Conservation (phyloP, 2,329 filamentous ascomycete genomes). For the Penicillium sp. region DNA sequence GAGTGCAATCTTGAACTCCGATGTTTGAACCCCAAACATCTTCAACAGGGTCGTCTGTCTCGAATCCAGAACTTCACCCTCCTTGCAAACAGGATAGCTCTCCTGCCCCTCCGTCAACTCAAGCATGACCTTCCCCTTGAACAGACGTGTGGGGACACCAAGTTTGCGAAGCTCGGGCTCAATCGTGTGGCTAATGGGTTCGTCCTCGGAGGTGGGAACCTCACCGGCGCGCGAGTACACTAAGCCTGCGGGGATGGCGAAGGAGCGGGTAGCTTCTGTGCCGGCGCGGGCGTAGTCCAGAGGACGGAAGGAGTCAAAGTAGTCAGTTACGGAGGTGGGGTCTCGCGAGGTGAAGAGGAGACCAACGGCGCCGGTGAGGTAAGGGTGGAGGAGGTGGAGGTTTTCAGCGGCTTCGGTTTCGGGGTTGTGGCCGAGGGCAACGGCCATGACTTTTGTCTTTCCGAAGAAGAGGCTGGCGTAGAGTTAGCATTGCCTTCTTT, state of each 20-base stretch:
- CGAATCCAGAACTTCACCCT: conserved; percentile 84
- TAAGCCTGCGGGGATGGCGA: conserved; percentile 81
- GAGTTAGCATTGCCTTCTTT: conserved; percentile 9
- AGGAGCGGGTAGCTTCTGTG: conserved; percentile 71
- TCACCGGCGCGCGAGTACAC: conserved; percentile 81
- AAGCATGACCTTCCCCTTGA: conserved; percentile 85
- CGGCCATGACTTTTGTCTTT: conserved; percentile 99
- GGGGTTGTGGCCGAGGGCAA: conserved; percentile 80
- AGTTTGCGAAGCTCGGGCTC: conserved; percentile 90
- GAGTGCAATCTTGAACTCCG: conserved; percentile 84
- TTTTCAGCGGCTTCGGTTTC: conserved; percentile 82
- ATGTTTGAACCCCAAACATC: conserved; percentile 87
- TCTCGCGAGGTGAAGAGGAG: conserved; percentile 86
- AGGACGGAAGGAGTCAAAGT: conserved; percentile 74
- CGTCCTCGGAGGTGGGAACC: conserved; percentile 78
- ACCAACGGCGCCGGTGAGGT: conserved; percentile 82
- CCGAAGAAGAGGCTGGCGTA: conserved; percentile 89
- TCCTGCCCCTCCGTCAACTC: conserved; percentile 55
- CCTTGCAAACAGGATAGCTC: conserved; percentile 77
- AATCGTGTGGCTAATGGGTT: conserved; percentile 83
- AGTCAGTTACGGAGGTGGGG: conserved; percentile 68
- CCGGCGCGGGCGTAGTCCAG: conserved; percentile 93
- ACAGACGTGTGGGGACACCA: conserved; percentile 85
- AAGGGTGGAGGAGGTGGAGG: conserved; percentile 69
- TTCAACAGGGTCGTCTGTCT: conserved; percentile 93